phyloP scores from a whole-genome alignment of 176 grass and related monocot genomes.

The Thalia dealbata region DNA sequence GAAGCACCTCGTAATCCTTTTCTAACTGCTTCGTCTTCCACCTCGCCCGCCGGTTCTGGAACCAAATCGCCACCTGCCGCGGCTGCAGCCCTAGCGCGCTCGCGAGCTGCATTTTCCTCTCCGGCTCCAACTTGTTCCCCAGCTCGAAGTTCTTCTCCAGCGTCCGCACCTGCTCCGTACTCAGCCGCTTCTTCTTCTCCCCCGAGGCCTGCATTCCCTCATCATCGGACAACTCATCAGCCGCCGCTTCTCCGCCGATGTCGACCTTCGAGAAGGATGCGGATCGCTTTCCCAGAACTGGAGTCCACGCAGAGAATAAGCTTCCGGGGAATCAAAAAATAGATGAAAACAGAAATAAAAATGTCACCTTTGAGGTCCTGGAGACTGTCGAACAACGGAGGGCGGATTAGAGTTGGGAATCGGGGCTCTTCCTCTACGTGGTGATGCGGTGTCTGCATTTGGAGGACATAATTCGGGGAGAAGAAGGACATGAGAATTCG shows the following conservation, averaged over 20 bases:
- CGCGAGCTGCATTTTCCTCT: slow-evolving; percentile 16
- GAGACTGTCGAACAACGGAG: slow-evolving; percentile 23
- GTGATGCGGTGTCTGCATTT: slow-evolving; percentile 59
- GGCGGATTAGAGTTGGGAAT: slow-evolving; percentile 1
- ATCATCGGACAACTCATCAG: slow-evolving; percentile 79
- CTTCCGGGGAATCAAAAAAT: background rate
- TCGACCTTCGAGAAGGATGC: slow-evolving; percentile 36
- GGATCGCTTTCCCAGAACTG: slow-evolving; percentile 72
- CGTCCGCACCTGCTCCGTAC: slow-evolving; percentile 87
- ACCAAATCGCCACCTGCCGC: slow-evolving; percentile 20
- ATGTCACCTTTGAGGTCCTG: slow-evolving; percentile 59
- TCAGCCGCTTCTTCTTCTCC: slow-evolving; percentile 90
- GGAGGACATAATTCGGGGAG: slow-evolving; percentile 73
- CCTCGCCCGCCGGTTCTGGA: slow-evolving; percentile 20
- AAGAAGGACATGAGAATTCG: slow-evolving; percentile 35
- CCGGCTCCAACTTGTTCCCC: slow-evolving; percentile 18
- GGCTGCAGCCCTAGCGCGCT: slow-evolving; percentile 10
- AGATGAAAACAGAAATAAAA: background rate
- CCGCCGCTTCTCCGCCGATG: slow-evolving; percentile 30
- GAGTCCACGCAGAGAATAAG: slow-evolving; percentile 29
- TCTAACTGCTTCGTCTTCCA: slow-evolving; percentile 20
- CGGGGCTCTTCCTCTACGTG: slow-evolving; percentile 35
- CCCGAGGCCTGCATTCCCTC: slow-evolving; percentile 45
- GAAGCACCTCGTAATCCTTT: slow-evolving; percentile 13
- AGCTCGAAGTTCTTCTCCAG: slow-evolving; percentile 20